phyloP scores from a whole-genome alignment of 495 filamentous ascomycete species.

The Podospora bellae-mahoneyi region DNA sequence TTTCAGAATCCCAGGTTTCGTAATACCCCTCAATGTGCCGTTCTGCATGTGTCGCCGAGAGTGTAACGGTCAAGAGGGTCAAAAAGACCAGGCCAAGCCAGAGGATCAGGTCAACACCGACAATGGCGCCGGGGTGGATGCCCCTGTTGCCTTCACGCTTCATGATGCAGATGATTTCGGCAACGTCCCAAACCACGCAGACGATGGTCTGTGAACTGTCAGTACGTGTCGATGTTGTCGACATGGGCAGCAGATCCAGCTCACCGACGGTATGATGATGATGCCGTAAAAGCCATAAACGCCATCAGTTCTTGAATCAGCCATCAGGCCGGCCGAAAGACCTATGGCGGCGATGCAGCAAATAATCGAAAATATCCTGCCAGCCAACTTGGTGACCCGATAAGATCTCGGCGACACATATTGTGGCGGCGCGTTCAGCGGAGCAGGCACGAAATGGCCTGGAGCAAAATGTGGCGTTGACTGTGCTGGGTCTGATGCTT shows the following conservation, averaged over 20 bases:
- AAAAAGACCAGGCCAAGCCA: conserved; percentile 21
- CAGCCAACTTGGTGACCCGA: not conserved
- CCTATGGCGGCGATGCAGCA: conserved; percentile 3
- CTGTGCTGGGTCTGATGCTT: not conserved
- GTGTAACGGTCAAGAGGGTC: not conserved
- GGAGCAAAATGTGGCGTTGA: not conserved
- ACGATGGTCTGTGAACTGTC: not conserved
- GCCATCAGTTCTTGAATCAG: not conserved
- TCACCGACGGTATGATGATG: conserved; percentile 8
- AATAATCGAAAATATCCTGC: not conserved
- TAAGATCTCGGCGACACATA: not conserved
- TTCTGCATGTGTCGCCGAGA: not conserved
- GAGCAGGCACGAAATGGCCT: not conserved
- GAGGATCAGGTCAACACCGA: conserved; percentile 24
- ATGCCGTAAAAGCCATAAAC: not conserved
- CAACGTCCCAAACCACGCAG: conserved; percentile 18
- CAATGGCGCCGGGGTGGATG: conserved; percentile 26
- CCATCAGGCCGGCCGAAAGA: not conserved
- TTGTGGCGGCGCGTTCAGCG: not conserved
- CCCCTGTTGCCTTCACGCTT: conserved; percentile 19
- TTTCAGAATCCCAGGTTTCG: not conserved
- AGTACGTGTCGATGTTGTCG: not conserved
- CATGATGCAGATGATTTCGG: conserved; percentile 20
- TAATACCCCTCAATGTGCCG: not conserved
- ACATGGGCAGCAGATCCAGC: not conserved